A percentile compares a stretch with the other conserved stretches of the same genome.
phyloP scores from a whole-genome alignment of 2,329 filamentous ascomycete species.

The Dactylonectria macrodidyma region DNA sequence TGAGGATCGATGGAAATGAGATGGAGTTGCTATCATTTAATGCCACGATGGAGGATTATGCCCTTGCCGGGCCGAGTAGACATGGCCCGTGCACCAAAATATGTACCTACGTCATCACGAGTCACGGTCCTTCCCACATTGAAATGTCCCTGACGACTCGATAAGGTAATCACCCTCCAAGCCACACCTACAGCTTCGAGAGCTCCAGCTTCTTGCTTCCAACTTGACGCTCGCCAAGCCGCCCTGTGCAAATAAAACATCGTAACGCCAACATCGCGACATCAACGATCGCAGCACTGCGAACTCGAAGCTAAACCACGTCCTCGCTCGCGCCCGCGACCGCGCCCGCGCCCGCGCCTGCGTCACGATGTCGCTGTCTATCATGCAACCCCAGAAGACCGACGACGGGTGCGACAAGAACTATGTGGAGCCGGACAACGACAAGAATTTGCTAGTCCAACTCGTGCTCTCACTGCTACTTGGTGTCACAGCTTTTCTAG shows the following conservation, averaged over 20 bases:
- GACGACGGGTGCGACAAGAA: slow-evolving; percentile 44
- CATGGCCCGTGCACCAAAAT: slow-evolving; percentile 15
- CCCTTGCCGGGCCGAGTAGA: background rate
- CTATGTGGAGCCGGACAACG: slow-evolving; percentile 43
- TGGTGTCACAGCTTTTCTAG: slow-evolving; percentile 79
- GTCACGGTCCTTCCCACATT: slow-evolving; percentile 8
- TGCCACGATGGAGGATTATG: slow-evolving; percentile 3
- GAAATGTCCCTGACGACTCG: slow-evolving; percentile 6
- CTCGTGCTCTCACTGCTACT: slow-evolving; percentile 80
- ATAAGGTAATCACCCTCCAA: slow-evolving; percentile 24
- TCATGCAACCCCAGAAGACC: slow-evolving; percentile 24
- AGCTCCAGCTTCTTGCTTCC: slow-evolving; percentile 10
- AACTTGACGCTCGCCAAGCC: background rate
- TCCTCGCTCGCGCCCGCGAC: slow-evolving; percentile 4
- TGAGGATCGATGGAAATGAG: background rate
- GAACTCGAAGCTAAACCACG: background rate
- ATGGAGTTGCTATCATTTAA: background rate
- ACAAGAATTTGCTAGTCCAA: slow-evolving; percentile 72
- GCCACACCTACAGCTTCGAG: slow-evolving; percentile 21
- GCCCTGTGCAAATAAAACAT: background rate
- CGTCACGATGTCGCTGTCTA: slow-evolving; percentile 6
- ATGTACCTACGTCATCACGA: slow-evolving; percentile 29
- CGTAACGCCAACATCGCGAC: no score
- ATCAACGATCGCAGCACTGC: background rate
- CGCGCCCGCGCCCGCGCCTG: slow-evolving; percentile 12